phyloP scores from a whole-genome alignment of 345 rosid genomes.

The Heritiera littoralis region DNA sequence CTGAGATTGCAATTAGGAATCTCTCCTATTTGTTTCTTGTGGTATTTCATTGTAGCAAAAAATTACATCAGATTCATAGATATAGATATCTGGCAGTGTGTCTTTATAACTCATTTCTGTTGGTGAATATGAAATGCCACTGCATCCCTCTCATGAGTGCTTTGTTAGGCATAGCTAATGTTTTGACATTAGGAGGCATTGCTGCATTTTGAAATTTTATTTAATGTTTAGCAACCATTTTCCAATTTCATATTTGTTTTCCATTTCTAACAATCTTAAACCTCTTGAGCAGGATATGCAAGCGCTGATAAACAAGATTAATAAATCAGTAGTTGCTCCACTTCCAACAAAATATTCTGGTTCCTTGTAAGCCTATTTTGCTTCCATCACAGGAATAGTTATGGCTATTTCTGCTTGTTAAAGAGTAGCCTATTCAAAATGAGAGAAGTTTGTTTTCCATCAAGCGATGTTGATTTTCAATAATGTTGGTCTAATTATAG shows the following conservation, averaged over 20 bases:
- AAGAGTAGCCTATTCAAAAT: background rate
- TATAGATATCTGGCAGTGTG: background rate
- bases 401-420: background rate
- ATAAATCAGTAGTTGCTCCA: slow-evolving; percentile 94
- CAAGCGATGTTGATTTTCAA: slow-evolving; percentile 18
- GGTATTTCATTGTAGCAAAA: background rate
- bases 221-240: background rate
- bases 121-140: background rate
- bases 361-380: slow-evolving; percentile 72
- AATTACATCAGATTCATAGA: background rate
- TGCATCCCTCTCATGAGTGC: background rate
- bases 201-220: background rate
- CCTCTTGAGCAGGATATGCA: slow-evolving; percentile 89
- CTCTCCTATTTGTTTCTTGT: background rate
- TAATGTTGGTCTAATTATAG: slow-evolving; percentile 35
- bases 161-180: background rate
- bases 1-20: background rate
- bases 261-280: background rate
- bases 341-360: slow-evolving; percentile 94
- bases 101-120: background rate
- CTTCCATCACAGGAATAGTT: slow-evolving; percentile 10
- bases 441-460: background rate
- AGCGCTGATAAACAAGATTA: slow-evolving; percentile 96
- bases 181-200: background rate
- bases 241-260: background rate